Percentiles rank a stretch among this genome's conserved stretches.
These are phyloP conservation scores for Mesembryanthemum crystallinum DNA, from an alignment of 148 eudicot species.

Conservation along the genomic window DNA sequence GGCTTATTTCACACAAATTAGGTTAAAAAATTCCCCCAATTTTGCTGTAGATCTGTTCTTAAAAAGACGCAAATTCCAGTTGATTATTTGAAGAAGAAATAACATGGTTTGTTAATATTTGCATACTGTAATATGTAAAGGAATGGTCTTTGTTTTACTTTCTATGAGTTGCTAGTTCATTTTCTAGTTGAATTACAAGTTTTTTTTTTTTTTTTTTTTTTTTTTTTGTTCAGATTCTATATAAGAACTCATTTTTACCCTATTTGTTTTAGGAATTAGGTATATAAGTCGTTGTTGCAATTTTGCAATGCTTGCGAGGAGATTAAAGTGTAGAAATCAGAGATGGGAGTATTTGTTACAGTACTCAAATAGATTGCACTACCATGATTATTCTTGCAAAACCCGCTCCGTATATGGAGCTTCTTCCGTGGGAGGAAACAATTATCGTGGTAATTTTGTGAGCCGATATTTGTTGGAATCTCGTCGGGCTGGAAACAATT, in stretches of 20 bases:
- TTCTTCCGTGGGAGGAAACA: slow-evolving; percentile 22
- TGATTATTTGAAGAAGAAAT: too few species aligned
- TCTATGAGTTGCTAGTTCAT: neutral
- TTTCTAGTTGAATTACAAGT: too few species aligned
- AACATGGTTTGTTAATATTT: too few species aligned
- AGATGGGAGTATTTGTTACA: slow-evolving; percentile 54
- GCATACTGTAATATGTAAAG: too few species aligned
- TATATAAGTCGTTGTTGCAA: slow-evolving; percentile 47
- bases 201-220: too few species aligned
- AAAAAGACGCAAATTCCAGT: too few species aligned
- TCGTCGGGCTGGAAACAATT: slow-evolving; percentile 23
- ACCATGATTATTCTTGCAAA: slow-evolving; percentile 27
- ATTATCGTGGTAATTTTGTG: slow-evolving; percentile 28
- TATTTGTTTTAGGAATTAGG: slow-evolving; percentile 28
- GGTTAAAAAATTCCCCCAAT: too few species aligned
- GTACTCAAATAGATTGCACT: slow-evolving; percentile 33
- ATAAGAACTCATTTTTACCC: neutral
- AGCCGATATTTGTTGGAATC: slow-evolving; percentile 37
- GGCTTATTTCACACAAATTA: too few species aligned
- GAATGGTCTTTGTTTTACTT: neutral
- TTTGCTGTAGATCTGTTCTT: too few species aligned
- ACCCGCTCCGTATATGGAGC: slow-evolving; percentile 27
- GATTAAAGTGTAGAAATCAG: slow-evolving; percentile 48
- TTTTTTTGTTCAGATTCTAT: neutral
- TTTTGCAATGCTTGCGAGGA: slow-evolving; percentile 65